Conservation (phyloP, 805 yeast species). For the Myxozyma geophila region DNA sequence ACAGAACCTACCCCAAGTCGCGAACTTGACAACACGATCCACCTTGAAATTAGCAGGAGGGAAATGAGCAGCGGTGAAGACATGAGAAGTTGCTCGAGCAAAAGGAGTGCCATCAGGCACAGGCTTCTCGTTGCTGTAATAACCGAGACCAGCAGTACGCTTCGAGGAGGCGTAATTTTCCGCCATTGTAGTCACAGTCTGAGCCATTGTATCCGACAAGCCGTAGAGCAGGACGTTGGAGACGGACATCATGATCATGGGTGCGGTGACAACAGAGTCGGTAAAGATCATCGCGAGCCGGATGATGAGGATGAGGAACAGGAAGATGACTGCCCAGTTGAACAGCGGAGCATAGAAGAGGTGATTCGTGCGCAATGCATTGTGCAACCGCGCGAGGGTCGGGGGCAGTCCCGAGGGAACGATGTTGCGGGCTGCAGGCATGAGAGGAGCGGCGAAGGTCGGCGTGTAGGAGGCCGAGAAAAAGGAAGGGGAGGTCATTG, state of each 20-base stretch:
- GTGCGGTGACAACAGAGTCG: constrained; percentile 58
- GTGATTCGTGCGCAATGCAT: constrained; percentile 24
- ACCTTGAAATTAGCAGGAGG: constrained; percentile 19
- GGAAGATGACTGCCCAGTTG: constrained; percentile 45
- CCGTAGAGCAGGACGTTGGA: constrained; percentile 84
- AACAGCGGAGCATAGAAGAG: constrained; percentile 42
- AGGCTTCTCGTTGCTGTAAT: constrained; percentile 29
- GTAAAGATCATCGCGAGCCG: constrained; percentile 45
- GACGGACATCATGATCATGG: constrained; percentile 75
- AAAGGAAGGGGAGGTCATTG: constrained; percentile 36
- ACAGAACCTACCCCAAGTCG: constrained; percentile 62
- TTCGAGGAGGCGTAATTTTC: constrained; percentile 38
- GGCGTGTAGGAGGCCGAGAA: constrained; percentile 32
- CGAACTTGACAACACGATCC: constrained; percentile 57
- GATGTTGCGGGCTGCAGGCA: constrained; percentile 22
- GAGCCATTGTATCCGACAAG: constrained; percentile 90
- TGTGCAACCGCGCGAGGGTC: constrained; percentile 20
- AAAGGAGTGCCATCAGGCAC: constrained; percentile 34
- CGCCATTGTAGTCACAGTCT: constrained; percentile 57
- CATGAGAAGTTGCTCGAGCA: constrained; percentile 27
- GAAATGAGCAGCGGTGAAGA: constrained; percentile 27
- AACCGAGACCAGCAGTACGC: constrained; percentile 29
- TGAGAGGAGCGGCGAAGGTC: constrained; percentile 18
- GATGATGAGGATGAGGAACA: constrained; percentile 42
- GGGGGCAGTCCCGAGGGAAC: constrained; percentile 24